Base-by-base conservation (phyloP, 1,284 basidiomycete genomes). In the Nidula niveotomentosa region DNA sequence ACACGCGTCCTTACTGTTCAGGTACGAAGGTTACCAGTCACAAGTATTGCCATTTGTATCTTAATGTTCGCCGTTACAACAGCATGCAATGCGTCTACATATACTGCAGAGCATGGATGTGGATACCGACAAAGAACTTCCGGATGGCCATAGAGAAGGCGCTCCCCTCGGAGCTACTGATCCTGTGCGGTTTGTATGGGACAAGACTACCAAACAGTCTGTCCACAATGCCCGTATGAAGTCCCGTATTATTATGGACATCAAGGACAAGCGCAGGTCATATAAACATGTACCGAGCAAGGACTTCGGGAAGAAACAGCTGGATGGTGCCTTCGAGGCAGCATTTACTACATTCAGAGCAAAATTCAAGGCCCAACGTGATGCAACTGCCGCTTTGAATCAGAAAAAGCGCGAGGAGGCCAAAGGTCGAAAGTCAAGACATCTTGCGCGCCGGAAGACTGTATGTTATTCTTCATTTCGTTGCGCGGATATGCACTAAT, bases 101-200 rank as follows among this genome's bases (percentile, higher is more conserved):
- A 70, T 89, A 17, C 65, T 85, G 49, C 76, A 72, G 36, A 67
- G 78, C 51, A 88, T 90, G 84, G 69, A 75, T 17, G 58, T 88
- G 6, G 74, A 78, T 6, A 75, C 67, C 36, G 84, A 84, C 59
- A 81, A 82, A 56, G 65, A 77, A 0, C 70, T 91, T 8, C 88
- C 88, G 0, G 79, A 82, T 54, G 81, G 79, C 52, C 81, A 86
- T 61, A 60, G 65, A 6, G 88, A 90, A 60, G 83, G 80, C 9
- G 68, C 66, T 8, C 58, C 69, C 1, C 60, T 85, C 2, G 69
- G 69, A 2, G 58, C 72, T 6, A 64, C 73, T 17, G 76, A 84
- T 17, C 79, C 86, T 2, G 73, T 91, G 8, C 84, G 88, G 12
- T 90, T 90, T 61, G 84, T 89, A 3, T 90, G 88, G 88, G 81